Evolutionary conservation across 768 basidiomycete species (phyloP).

Genomic region (Phaffia tasmanica): DNA sequence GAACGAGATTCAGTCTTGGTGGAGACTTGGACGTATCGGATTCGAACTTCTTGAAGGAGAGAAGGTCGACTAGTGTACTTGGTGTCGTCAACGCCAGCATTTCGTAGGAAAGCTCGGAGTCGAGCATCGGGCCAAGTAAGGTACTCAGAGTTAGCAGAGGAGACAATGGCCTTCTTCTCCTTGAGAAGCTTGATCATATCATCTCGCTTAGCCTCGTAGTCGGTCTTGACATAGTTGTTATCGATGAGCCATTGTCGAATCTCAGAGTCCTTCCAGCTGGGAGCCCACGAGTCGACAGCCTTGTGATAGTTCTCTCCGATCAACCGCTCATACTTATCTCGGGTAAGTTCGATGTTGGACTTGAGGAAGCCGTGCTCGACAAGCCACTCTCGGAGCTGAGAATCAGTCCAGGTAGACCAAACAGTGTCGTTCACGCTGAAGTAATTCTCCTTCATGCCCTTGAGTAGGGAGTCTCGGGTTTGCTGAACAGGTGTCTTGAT

Average conservation of each 20-base stretch:
- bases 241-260: slow-evolving; percentile 61
- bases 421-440: slow-evolving; percentile 40
- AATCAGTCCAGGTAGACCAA: slow-evolving; percentile 57
- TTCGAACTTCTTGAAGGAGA: slow-evolving; percentile 49
- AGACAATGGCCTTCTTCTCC: slow-evolving; percentile 49
- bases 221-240: slow-evolving; percentile 49
- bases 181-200: slow-evolving; percentile 39
- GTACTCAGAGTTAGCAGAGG: slow-evolving; percentile 48
- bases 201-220: slow-evolving; percentile 58
- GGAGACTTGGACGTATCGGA: slow-evolving; percentile 63
- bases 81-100: slow-evolving; percentile 61
- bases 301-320: slow-evolving; percentile 52
- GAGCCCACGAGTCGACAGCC: slow-evolving; percentile 51
- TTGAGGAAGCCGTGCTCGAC: slow-evolving; percentile 62
- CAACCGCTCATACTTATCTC: slow-evolving; percentile 27
- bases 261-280: slow-evolving; percentile 61
- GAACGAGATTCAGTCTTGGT: slow-evolving; percentile 45
- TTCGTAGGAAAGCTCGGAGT: slow-evolving; percentile 69
- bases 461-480: slow-evolving; percentile 49
- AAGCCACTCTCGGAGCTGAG: slow-evolving; percentile 66
- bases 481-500: slow-evolving; percentile 55
- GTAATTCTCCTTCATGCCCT: slow-evolving; percentile 67
- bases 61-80: slow-evolving; percentile 53
- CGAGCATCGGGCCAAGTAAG: slow-evolving; percentile 87
- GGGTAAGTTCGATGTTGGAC: slow-evolving; percentile 45